Evolutionary conservation across 192 early-diverging fungal species (phyloP), one percentile per base, ranked within the genome.

Genomic region (Backusella westeae): DNA sequence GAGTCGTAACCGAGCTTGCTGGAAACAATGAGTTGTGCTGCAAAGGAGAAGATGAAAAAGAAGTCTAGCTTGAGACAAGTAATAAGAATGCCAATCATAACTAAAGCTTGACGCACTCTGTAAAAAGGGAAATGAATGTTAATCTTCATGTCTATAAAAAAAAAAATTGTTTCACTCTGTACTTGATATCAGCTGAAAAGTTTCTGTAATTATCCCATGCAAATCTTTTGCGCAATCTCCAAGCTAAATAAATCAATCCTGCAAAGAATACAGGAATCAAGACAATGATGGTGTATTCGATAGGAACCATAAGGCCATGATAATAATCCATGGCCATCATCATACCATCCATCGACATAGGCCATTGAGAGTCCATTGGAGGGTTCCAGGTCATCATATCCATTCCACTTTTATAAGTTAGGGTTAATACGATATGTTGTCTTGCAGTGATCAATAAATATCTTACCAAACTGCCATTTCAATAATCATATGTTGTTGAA

Each of bases 151-250:
- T 56, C 8, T 26, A 9, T 1, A 67, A 21, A 10, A 15, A 21
- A 10, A 15, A 35, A 3, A 6, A n/a, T 12, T 21, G n/a, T n/a
- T n/a, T 35, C 21, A 7, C 0, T 19, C 19, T 10, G 67, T 80
- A 81, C 79, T 71, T 73, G 15, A 84, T 36, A 77, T 86, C 85
- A 3, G 81, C 85, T 15, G 83, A 82, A 67, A 84, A 86, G 17
- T 67, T 78, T 41, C 77, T 74, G 72, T 86, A 86, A 71, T 82
- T 84, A 29, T 86, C 82, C 85, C 85, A 86, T 21, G 81, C 85
- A 75, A 86, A 84, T 26, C 74, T 56, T 46, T 75, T 84, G 21
- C 70, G 69, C 21, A 86, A 69, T 72, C 75, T 72, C 67, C 73
- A 81, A 6, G 74, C 68, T 23, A 84, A 77, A 35, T 32, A 76